Percentiles rank a stretch among this genome's conserved stretches.
phyloP scores from a whole-genome alignment of 768 basidiomycete species.

The Coprinopsis strossmayeri region DNA sequence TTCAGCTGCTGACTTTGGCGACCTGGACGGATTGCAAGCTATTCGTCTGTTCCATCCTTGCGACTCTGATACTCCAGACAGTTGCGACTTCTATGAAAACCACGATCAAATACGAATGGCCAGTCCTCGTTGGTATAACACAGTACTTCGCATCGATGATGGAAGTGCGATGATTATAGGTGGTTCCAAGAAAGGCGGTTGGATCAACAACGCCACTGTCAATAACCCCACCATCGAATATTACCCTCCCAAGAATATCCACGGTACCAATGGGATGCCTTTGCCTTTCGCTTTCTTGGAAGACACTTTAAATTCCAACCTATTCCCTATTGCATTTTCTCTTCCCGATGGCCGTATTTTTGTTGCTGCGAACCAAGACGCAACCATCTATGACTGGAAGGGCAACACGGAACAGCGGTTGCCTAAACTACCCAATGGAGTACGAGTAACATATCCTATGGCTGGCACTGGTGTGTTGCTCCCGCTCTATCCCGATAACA shows the following conservation, averaged over 20 bases:
- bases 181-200: conserved; percentile 75
- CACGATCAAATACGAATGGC: conserved; percentile 63
- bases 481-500: conserved; percentile 55
- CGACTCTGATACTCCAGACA: conserved; percentile 33
- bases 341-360: conserved; percentile 68
- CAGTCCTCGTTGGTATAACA: conserved; percentile 77
- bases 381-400: conserved; percentile 76
- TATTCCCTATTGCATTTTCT: conserved; percentile 71
- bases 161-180: conserved; percentile 84
- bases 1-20: conserved; percentile 67
- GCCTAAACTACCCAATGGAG: conserved; percentile 67
- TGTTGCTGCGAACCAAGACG: conserved; percentile 72
- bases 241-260: conserved; percentile 73
- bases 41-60: conserved; percentile 71
- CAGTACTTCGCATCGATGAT: conserved; percentile 60
- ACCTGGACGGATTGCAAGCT: conserved; percentile 66
- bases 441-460: conserved; percentile 83
- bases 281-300: conserved; percentile 57
- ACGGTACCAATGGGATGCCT: conserved; percentile 60
- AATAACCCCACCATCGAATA: conserved; percentile 82
- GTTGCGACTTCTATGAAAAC: conserved; percentile 62
- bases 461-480: conserved; percentile 68
- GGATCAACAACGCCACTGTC: conserved; percentile 77
- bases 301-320: conserved; percentile 73
- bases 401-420: conserved; percentile 53